Base-by-base conservation (phyloP, 805 yeast species). In the Aciculoconidium aculeatum region DNA sequence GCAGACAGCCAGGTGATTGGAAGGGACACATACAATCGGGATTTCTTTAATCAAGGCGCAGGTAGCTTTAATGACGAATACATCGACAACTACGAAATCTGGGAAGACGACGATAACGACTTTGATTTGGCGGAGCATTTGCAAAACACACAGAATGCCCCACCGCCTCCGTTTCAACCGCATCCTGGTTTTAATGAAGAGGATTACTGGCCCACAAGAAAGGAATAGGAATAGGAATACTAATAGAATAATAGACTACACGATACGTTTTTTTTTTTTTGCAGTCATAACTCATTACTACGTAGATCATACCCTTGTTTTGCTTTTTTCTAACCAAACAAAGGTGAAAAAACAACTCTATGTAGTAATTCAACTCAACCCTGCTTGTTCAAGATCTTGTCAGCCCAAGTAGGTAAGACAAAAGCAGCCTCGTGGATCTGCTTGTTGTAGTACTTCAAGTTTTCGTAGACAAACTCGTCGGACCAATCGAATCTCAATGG, bases 381-480 rank as follows among this genome's bases (percentile, higher is more conserved):
- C 15, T 31, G 29, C 24, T 28, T 24, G 58, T 64, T 62, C 49
- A 65, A 62, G 23, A 38, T 46, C 53, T 59, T 50, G 45, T 75
- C 67, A 37, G 95, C 97, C 79, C 90, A 90, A 42, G 77, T 87
- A 45, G 97, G 98, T 55, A 92, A 70, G 36, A 87, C 83, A 49
- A 87, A 90, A 11, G 95, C 74, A 27, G 96, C 94, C 52, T 67
- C 72, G 61, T 90, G 98, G 43, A 92, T 80, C 47, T 70, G 72
- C 50, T 75, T 72, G 60, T 78, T 86, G 70, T 90, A 90, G 68
- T 92, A 90, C 49, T 72, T 73, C 75, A 76, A 77, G 48, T 80
- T 54, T 55, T 75, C 64, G 15, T 52, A 59, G 53, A 83, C 94
- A 39, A 74, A 72, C 35, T 70, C 79, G 25, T 65, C 72, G 30